Base-by-base conservation (phyloP, 2,329 filamentous ascomycete species). In the Nothomitra cinnamomea region DNA sequence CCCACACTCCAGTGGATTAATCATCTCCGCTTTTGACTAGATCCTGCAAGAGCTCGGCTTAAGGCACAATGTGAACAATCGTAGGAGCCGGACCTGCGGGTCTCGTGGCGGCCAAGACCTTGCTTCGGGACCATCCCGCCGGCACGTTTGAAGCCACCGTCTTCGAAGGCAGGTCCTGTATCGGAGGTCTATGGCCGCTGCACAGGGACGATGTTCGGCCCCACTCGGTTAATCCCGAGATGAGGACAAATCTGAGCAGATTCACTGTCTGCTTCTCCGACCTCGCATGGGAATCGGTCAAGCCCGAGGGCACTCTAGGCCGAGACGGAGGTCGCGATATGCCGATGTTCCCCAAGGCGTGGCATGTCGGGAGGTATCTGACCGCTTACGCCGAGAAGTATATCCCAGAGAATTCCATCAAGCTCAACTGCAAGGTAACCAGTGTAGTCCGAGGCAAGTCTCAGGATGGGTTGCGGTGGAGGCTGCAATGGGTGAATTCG, bases 111-210 rank as follows among this genome's bases (percentile, higher is more conserved):
- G 50, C 50, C 7, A 41, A 40, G 32, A 52, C 50, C 2, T 36
- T 52, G 5, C 17, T 52, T n/a, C 24, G 22, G 2, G 32, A 25
- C 32, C 50, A 52, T 48, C 42, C 56, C 32, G 57, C 40, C 8
- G 35, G 35, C 8, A 69, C 71, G 4, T 89, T 86, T 67, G 69
- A 72, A 3, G 81, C 90, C 49, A 83, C 78, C 2, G 65, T 94
- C 22, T 85, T 83, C 60, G 87, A 94, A 50, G 69, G 74, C 15
- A 75, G 80, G 48, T 62, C 72, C 35, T 73, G 77, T 40, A 73
- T 90, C 15, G 87, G 86, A 10, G 87, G 87, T 0, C 75, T 92
- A n/a, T 94, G 87, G 87, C 82, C 83, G 2, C 59, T 65, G 12
- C 58, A 61, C 15, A 28, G 4, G 1, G 22, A 35, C 19, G 22